Evolutionary conservation across 192 early-diverging fungal genomes (phyloP).

Genomic region (Coemansia asiatica): DNA sequence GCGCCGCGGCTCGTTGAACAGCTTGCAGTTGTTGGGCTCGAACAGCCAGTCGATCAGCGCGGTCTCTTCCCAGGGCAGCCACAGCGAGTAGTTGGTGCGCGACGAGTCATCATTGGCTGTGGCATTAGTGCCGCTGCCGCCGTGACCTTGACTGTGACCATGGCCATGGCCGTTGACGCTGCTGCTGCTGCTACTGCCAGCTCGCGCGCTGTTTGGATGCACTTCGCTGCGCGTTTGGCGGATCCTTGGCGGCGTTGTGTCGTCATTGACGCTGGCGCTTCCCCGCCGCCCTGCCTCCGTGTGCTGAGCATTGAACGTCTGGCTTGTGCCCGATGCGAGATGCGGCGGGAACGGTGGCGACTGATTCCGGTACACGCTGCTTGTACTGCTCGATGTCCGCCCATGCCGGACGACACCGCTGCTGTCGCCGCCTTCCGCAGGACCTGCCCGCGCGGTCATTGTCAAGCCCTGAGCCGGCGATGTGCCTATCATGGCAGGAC

Average conservation of each 20-base stretch:
- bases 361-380: constrained; percentile 4
- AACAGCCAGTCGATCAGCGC: constrained; percentile 49
- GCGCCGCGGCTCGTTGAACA: constrained; percentile 51
- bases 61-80: constrained; percentile 53
- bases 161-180: constrained; percentile 14
- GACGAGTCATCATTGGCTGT: constrained; percentile 9
- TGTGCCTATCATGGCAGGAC: background rate
- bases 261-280: constrained; percentile 5
- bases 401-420: background rate
- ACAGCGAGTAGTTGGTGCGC: constrained; percentile 39
- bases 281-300: constrained; percentile 7
- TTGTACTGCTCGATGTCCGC: constrained; percentile 7
- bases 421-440: background rate
- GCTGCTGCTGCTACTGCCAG: constrained; percentile 9
- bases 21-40: constrained; percentile 45
- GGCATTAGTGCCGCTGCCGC: background rate
- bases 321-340: background rate
- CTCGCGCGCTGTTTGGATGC: constrained; percentile 12
- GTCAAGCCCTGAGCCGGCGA: background rate
- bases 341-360: constrained; percentile 8
- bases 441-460: background rate
- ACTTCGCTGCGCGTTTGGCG: constrained; percentile 36
- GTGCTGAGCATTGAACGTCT: constrained; percentile 16
- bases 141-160: background rate
- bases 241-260: constrained; percentile 33